Evolutionary conservation across 1,139 yeast genomes (phyloP), one percentile per base, ranked within the genome.

Genomic region (Blastobotrys ciferrii): DNA sequence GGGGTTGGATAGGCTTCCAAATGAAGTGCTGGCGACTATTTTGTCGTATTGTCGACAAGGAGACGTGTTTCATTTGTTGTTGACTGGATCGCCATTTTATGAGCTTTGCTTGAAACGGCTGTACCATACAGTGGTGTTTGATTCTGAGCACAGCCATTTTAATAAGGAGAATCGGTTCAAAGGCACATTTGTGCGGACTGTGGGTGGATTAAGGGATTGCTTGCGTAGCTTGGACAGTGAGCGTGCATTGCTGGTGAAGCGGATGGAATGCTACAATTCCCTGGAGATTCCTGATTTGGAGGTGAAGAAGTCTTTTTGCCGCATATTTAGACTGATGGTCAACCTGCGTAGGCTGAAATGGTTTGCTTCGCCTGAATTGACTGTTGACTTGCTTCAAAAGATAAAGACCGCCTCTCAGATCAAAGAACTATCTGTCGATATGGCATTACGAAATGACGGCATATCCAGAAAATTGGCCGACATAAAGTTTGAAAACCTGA

Each of bases 1-100:
- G n/a, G n/a, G n/a, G n/a, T n/a, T n/a, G n/a, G n/a, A n/a, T n/a
- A 76, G 58, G 70, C 73, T 68, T 71, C 75, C 81, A 68, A 75
- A 51, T 35, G 62, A 58, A 36, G 45, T 58, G 5, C 46, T 60
- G 18, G 50, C 45, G 32, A 45, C 48, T 12, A 56, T 58, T 31
- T 59, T 60, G 1, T 54, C 53, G 38, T 44, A 57, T 15, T 58
- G 60, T 38, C 45, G 44, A 7, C 62, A 58, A 42, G 53, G 59
- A 19, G 62, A 58, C 40, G 62, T 62, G 9, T 58, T 58, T 47
- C 62, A 56, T 32, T 49, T 58, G 4, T 53, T 56, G 36, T 35
- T 58, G 32, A 49, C 54, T 5, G 53, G 51, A 32, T 33, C 39
- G 41, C 43, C 43, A 17, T 40, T 58, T 19, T 55, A 58, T 48